These are phyloP conservation scores for Nymphaea colorata DNA, from an alignment of 164 flowering plant genomes.

Conservation along the genomic window DNA sequence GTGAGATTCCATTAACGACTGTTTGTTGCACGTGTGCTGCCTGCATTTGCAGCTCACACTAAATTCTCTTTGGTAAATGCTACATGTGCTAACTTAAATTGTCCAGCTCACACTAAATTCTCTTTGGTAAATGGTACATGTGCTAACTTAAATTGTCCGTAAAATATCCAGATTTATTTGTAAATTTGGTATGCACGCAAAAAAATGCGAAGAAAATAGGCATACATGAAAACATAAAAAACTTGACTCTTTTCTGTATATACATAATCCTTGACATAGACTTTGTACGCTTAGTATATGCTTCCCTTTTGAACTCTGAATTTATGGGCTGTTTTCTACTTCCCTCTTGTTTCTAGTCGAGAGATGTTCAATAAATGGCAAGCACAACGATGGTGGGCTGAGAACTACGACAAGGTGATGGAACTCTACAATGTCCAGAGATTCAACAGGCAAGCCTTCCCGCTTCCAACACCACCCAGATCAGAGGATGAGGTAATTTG, in stretches of 20 bases:
- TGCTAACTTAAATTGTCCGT: not conserved
- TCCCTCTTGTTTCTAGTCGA: slow-evolving; percentile 38
- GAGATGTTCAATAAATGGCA: slow-evolving; percentile 97
- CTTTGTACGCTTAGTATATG: too few relatives aligned
- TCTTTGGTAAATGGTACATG: not conserved
- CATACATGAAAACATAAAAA: too few relatives aligned
- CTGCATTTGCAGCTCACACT: not conserved
- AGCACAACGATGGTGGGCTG: slow-evolving; percentile 99
- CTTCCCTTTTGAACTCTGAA: not conserved
- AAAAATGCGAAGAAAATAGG: too few relatives aligned
- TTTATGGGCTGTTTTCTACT: not conserved
- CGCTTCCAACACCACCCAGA: slow-evolving; percentile 58
- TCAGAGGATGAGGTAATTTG: slow-evolving; percentile 72
- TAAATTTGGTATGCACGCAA: too few relatives aligned
- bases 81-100: not conserved
- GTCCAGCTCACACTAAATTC: not conserved
- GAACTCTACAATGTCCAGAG: slow-evolving; percentile 91
- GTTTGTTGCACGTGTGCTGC: not conserved
- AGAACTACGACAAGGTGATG: slow-evolving; percentile 92
- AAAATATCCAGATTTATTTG: too few relatives aligned
- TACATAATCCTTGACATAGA: too few relatives aligned
- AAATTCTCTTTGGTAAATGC: not conserved
- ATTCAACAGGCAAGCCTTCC: slow-evolving; percentile 59
- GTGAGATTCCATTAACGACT: too few relatives aligned
- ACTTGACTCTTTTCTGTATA: too few relatives aligned